Evolutionary conservation across 2,329 filamentous ascomycete species (phyloP).

Genomic region (Colletotrichum sp.): DNA sequence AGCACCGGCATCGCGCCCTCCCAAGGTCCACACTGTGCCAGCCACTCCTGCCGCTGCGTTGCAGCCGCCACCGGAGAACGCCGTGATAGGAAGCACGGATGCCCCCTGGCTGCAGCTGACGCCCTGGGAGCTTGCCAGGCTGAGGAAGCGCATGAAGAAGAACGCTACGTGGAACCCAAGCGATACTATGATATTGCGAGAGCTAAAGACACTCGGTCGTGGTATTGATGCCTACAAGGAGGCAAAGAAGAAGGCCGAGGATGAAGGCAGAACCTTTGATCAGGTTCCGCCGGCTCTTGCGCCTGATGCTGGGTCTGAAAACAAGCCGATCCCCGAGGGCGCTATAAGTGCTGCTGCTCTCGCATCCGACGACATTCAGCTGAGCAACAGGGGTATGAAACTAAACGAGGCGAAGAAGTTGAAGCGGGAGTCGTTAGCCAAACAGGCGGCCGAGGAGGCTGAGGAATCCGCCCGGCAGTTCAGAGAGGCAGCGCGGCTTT

Average conservation of each 20-base stretch:
- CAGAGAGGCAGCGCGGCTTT: constrained; percentile 49
- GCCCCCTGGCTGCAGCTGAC: constrained; percentile 72
- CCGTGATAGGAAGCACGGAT: constrained; percentile 61
- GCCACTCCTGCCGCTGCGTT: constrained; percentile 43
- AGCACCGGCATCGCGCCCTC: constrained; percentile 18
- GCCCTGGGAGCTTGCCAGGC: constrained; percentile 67
- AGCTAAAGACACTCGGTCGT: constrained; percentile 74
- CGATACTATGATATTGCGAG: constrained; percentile 83
- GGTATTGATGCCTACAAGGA: constrained; percentile 66
- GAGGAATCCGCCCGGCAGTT: constrained; percentile 61
- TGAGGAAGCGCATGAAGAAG: constrained; percentile 90
- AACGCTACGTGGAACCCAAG: constrained; percentile 86
- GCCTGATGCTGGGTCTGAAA: constrained; percentile 55
- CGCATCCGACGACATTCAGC: constrained; percentile 64
- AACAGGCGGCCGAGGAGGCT: constrained; percentile 66
- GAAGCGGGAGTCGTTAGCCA: constrained; percentile 69
- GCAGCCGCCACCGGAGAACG: constrained; percentile 64
- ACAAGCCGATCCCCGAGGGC: constrained; percentile 60
- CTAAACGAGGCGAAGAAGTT: constrained; percentile 79
- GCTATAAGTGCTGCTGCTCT: constrained; percentile 63
- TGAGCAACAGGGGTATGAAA: constrained; percentile 77
- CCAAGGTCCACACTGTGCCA: constrained; percentile 33
- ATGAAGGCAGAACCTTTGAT: constrained; percentile 67
- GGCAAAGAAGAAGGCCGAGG: constrained; percentile 69
- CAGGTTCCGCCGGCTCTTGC: constrained; percentile 43